phyloP scores from a whole-genome alignment of 164 flowering plant genomes.

The Aristolochia fimbriata region DNA sequence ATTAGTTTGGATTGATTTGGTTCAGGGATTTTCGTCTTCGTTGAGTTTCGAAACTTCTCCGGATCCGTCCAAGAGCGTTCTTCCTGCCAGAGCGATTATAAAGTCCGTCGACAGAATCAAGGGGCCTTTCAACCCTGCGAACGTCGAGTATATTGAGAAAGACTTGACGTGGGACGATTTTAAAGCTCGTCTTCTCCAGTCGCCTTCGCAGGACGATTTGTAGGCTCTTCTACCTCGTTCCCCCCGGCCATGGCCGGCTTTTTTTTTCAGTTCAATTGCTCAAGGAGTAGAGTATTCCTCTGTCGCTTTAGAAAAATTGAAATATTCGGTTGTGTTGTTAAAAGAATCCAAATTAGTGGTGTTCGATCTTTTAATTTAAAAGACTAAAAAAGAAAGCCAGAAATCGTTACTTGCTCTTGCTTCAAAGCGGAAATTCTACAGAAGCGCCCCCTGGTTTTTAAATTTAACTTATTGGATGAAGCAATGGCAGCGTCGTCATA shows the following conservation, averaged over 20 bases:
- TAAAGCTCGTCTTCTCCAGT: slow-evolving; percentile 17
- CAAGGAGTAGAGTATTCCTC: background rate
- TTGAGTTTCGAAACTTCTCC: slow-evolving; percentile 53
- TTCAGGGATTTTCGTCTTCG: slow-evolving; percentile 78
- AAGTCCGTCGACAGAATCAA: slow-evolving; percentile 53
- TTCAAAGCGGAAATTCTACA: too few species aligned
- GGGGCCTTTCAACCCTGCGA: slow-evolving; percentile 72
- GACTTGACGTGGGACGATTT: slow-evolving; percentile 47
- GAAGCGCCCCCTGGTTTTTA: too few species aligned
- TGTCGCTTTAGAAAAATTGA: background rate
- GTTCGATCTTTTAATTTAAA: too few species aligned
- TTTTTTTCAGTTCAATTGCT: too few species aligned
- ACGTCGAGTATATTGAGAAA: slow-evolving; percentile 53
- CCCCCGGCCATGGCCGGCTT: too few species aligned
- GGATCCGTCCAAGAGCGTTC: slow-evolving; percentile 60
- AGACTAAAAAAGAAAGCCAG: too few species aligned
- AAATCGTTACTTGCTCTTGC: too few species aligned
- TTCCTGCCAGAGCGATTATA: slow-evolving; percentile 65
- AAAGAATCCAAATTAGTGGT: too few species aligned
- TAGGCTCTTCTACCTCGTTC: too few species aligned
- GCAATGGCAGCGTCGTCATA: too few species aligned
- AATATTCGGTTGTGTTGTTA: background rate
- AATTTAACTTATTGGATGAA: too few species aligned
- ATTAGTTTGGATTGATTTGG: background rate
- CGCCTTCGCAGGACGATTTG: too few species aligned